Base-by-base conservation (phyloP, 83 land plant species). In the Picea abies region DNA sequence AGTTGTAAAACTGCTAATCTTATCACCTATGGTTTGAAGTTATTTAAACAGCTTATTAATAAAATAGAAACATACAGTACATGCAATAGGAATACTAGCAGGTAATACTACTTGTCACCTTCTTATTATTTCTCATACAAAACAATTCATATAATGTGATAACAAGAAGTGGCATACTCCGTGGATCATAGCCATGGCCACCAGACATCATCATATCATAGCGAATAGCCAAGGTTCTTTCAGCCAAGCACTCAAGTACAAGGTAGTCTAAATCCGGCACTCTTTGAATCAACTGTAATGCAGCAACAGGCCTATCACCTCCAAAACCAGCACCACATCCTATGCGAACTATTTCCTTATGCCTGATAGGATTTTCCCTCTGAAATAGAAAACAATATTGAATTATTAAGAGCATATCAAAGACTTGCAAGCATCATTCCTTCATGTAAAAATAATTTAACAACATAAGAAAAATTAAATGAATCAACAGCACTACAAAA, bases 141-240 rank as follows among this genome's bases (percentile, higher is more conserved):
- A 73, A 32, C 10, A 23, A 60, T 8, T 35, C 23, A 62, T 58
- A 15, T 4, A 60, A 35, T 29, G 41, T 60, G 66, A 37, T 29
- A 35, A 64, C 23, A 64, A 10, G 22, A 79, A 52, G 44, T 65
- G 56, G 67, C 97, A 80, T 89, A 97, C 99, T n/a, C n/a, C n/a
- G n/a, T n/a, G n/a, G n/a, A n/a, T n/a, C n/a, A n/a, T n/a, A n/a
- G n/a, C n/a, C n/a, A n/a, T n/a, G n/a, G n/a, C n/a, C n/a, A n/a
- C n/a, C n/a, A n/a, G n/a, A n/a, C n/a, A n/a, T n/a, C n/a, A n/a
- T n/a, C n/a, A n/a, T n/a, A n/a, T n/a, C n/a, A n/a, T n/a, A n/a
- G n/a, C n/a, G n/a, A n/a, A n/a, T n/a, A n/a, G n/a, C n/a, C n/a
- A n/a, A n/a, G n/a, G n/a, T n/a, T n/a, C n/a, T n/a, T n/a, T n/a